Percentiles rank a stretch among this genome's conserved stretches.
These are phyloP conservation scores for Porphyrellus cyaneotinctus DNA, from an alignment of 768 basidiomycete genomes.

Conservation along the genomic window DNA sequence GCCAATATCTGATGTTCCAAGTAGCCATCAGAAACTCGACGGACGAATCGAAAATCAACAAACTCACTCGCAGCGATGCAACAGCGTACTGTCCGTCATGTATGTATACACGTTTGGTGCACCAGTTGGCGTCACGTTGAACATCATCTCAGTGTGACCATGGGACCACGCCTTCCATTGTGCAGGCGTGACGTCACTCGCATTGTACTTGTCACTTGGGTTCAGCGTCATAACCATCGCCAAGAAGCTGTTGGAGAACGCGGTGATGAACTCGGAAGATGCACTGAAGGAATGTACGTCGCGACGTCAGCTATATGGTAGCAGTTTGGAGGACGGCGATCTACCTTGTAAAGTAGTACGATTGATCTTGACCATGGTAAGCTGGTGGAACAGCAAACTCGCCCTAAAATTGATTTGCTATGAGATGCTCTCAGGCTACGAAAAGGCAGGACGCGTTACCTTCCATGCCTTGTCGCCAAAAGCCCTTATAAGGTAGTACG, in stretches of 20 bases:
- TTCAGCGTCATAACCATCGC: conserved; percentile 1
- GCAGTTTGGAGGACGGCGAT: background rate
- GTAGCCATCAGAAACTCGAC: background rate
- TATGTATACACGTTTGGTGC: background rate
- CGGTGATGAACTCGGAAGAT: background rate
- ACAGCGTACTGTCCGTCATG: background rate
- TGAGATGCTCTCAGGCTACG: no score
- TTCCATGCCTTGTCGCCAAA: conserved; percentile 6
- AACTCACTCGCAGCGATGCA: background rate
- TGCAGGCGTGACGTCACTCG: background rate
- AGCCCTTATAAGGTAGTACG: conserved; percentile 1
- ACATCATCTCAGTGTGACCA: conserved; percentile 4
- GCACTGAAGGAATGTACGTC: background rate
- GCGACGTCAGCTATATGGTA: background rate
- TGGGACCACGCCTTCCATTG: background rate
- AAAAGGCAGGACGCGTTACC: background rate
- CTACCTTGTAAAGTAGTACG: conserved; percentile 4
- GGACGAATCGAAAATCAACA: background rate
- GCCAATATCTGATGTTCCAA: conserved; percentile 1
- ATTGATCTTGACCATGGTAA: background rate
- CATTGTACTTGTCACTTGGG: background rate
- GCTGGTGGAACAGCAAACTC: conserved; percentile 5
- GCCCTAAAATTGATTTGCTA: no score
- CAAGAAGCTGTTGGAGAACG: conserved; percentile 5
- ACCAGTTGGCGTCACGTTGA: conserved; percentile 5